These are phyloP conservation scores for Penicillium sp. DNA, from an alignment of 2,329 filamentous ascomycete genomes.

Conservation along the genomic window DNA sequence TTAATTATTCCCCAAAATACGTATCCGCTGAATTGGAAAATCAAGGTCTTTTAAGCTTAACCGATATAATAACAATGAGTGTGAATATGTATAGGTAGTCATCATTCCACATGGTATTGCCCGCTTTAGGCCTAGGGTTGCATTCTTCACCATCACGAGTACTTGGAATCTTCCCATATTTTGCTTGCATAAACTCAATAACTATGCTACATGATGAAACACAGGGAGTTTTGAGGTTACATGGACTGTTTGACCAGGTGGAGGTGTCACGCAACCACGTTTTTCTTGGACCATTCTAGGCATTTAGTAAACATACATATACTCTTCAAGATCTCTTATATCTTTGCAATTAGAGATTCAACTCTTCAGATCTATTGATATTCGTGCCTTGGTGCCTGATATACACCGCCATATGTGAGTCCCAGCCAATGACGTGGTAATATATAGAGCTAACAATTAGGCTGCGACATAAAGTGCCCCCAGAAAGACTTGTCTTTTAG, in stretches of 20 bases:
- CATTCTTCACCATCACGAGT: conserved; percentile 3
- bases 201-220: not conserved
- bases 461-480: conserved; percentile 28
- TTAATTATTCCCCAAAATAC: too few relatives aligned
- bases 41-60: not conserved
- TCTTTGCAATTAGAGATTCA: too few relatives aligned
- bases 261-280: conserved; percentile 17
- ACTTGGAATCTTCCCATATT: not conserved
- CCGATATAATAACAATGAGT: not conserved
- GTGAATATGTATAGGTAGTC: not conserved
- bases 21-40: too few relatives aligned
- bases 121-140: not conserved
- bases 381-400: not conserved
- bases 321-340: not conserved
- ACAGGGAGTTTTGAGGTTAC: not conserved
- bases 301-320: not conserved
- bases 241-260: conserved; percentile 16
- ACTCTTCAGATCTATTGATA: not conserved
- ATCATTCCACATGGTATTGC: not conserved
- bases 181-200: not conserved
- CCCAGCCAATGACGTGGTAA: conserved; percentile 15
- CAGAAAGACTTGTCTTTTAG: not conserved
- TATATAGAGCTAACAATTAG: conserved; percentile 17
- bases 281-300: not conserved
- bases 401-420: conserved; percentile 12